Evolutionary conservation across 805 yeast species (phyloP).

Genomic region (Lachancea sp.): DNA sequence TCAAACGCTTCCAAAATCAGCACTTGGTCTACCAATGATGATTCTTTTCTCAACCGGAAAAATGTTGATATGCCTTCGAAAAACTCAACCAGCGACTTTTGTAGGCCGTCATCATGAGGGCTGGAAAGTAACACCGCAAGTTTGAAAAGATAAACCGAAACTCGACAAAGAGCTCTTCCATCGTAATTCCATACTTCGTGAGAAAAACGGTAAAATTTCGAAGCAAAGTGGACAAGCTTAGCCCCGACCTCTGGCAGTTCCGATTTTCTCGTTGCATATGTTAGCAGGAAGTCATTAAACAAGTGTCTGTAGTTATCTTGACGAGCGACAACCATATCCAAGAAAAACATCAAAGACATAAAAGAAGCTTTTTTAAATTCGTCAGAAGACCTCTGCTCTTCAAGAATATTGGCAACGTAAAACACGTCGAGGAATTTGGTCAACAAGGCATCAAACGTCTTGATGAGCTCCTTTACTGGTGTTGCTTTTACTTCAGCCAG

Average conservation of each 20-base stretch:
- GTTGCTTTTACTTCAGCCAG: conserved; percentile 47
- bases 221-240: conserved; percentile 41
- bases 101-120: conserved; percentile 21
- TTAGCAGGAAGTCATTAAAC: conserved; percentile 42
- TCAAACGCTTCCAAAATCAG: conserved; percentile 55
- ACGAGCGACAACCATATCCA: conserved; percentile 59
- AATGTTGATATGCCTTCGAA: conserved; percentile 37
- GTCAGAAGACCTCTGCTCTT: conserved; percentile 13
- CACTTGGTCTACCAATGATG: conserved; percentile 56
- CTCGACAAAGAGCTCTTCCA: conserved; percentile 59
- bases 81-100: conserved; percentile 26
- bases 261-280: conserved; percentile 14
- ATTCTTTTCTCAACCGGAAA: conserved; percentile 40
- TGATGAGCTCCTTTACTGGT: conserved; percentile 48
- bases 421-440: conserved; percentile 35
- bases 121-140: conserved; percentile 31
- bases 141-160: conserved; percentile 46
- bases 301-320: conserved; percentile 56
- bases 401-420: conserved; percentile 19
- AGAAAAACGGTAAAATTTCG: conserved; percentile 43
- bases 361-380: conserved; percentile 37
- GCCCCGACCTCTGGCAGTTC: conserved; percentile 47
- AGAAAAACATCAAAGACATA: conserved; percentile 51
- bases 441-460: conserved; percentile 55
- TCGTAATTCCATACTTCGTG: conserved; percentile 53